Conservation (phyloP, 2,329 filamentous ascomycete species). For the Claviceps capensis region DNA sequence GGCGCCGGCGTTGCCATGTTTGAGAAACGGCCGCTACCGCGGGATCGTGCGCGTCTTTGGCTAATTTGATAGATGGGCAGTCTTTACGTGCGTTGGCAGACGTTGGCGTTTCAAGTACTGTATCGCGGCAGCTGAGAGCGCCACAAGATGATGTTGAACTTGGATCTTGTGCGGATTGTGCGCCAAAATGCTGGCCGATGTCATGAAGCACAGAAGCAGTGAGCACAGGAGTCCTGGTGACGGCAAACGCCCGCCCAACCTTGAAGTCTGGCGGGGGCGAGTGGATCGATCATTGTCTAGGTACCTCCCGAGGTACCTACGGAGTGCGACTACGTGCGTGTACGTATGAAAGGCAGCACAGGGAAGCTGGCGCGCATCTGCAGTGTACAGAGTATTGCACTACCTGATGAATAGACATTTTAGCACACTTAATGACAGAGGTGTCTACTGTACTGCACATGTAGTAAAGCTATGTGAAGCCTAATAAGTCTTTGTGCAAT, state of each 20-base stretch:
- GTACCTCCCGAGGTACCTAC: too few relatives aligned
- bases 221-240: neutral
- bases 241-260: neutral
- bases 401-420: too few relatives aligned
- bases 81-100: conserved; percentile 14
- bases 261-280: too few relatives aligned
- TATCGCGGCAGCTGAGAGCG: neutral
- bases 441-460: too few relatives aligned
- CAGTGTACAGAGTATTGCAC: too few relatives aligned
- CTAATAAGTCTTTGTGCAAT: too few relatives aligned
- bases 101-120: neutral
- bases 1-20: conserved; percentile 42
- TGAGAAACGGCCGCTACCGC: conserved; percentile 12
- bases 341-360: too few relatives aligned
- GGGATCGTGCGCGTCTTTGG: conserved; percentile 17
- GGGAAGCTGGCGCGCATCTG: too few relatives aligned
- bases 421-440: too few relatives aligned
- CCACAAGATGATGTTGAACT: neutral
- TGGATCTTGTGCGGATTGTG: neutral
- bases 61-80: conserved; percentile 6
- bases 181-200: neutral
- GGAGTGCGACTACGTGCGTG: too few relatives aligned
- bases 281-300: too few relatives aligned
- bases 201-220: neutral
- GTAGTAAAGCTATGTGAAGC: too few relatives aligned